phyloP scores from a whole-genome alignment of 2,329 filamentous ascomycete species.

The Aspergillus ochraceoroseus region DNA sequence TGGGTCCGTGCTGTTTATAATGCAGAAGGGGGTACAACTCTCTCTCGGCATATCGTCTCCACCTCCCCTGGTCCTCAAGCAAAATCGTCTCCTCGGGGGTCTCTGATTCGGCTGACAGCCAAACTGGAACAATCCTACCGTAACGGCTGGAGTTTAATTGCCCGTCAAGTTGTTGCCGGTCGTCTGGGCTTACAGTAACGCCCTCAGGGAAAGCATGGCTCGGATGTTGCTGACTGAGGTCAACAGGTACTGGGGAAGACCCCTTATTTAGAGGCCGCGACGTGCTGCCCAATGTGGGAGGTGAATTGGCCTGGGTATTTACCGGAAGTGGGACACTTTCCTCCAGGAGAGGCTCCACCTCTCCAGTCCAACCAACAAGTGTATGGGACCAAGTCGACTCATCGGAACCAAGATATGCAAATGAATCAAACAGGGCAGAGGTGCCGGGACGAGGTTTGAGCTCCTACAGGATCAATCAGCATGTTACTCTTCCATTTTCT shows the following conservation, averaged over 20 bases:
- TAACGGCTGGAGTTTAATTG: slow-evolving; percentile 67
- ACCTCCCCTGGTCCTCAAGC: slow-evolving; percentile 76
- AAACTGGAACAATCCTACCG: slow-evolving; percentile 79
- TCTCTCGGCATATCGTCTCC: slow-evolving; percentile 86
- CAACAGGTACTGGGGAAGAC: slow-evolving; percentile 72
- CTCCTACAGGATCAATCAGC: slow-evolving; percentile 52
- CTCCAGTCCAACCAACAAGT: slow-evolving; percentile 90
- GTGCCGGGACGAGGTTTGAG: slow-evolving; percentile 75
- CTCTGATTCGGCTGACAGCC: slow-evolving; percentile 75
- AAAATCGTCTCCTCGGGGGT: slow-evolving; percentile 62
- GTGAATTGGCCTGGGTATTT: slow-evolving; percentile 25
- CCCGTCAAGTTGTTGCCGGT: slow-evolving; percentile 68
- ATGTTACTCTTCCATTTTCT: too few relatives aligned
- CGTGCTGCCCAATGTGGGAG: slow-evolving; percentile 32
- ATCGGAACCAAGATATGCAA: slow-evolving; percentile 79
- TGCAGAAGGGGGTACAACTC: slow-evolving; percentile 91
- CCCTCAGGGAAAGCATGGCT: slow-evolving; percentile 62
- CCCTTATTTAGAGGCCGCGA: slow-evolving; percentile 60
- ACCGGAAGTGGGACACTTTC: slow-evolving; percentile 25
- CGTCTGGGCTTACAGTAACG: slow-evolving; percentile 63
- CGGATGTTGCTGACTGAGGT: slow-evolving; percentile 53
- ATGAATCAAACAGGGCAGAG: slow-evolving; percentile 87
- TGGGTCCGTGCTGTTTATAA: slow-evolving; percentile 91
- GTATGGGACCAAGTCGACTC: slow-evolving; percentile 85
- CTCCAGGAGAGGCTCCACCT: slow-evolving; percentile 56